Evolutionary conservation across 768 basidiomycete genomes (phyloP).

Genomic region (Agaricus blazei): DNA sequence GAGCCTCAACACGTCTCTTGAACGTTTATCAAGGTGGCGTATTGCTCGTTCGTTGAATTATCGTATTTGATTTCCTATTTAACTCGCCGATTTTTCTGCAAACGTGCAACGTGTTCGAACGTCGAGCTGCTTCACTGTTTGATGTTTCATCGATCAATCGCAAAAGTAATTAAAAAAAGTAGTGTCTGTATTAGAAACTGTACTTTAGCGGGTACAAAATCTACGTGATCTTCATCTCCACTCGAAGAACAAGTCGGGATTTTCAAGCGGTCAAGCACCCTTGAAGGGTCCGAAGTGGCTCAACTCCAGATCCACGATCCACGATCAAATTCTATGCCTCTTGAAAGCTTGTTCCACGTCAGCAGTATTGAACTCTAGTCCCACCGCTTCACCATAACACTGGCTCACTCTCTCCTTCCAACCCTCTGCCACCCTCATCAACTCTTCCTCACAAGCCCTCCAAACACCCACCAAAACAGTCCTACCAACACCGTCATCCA

Average conservation of each 20-base stretch:
- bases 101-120: neutral
- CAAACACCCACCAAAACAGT: conserved; percentile 68
- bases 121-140: neutral
- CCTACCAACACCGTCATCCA: conserved; percentile 25
- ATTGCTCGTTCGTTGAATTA: neutral
- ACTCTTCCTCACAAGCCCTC: conserved; percentile 86
- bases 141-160: no score
- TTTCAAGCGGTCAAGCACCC: neutral
- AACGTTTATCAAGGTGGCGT: neutral
- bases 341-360: conserved; percentile 82
- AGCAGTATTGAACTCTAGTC: conserved; percentile 64
- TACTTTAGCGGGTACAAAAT: neutral
- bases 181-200: no score
- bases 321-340: conserved; percentile 41
- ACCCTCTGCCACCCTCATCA: conserved; percentile 65
- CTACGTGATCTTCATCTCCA: neutral
- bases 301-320: neutral
- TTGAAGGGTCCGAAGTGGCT: neutral
- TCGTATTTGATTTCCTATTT: no score
- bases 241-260: neutral
- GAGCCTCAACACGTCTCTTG: conserved; percentile 28
- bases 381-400: conserved; percentile 71
- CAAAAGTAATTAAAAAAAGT: no score
- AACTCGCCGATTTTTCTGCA: neutral
- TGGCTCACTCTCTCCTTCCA: conserved; percentile 66